Evolutionary conservation across 2,329 filamentous ascomycete species (phyloP), one percentile per base, ranked within the genome.

Genomic region (Ceratocystiopsis minuta): DNA sequence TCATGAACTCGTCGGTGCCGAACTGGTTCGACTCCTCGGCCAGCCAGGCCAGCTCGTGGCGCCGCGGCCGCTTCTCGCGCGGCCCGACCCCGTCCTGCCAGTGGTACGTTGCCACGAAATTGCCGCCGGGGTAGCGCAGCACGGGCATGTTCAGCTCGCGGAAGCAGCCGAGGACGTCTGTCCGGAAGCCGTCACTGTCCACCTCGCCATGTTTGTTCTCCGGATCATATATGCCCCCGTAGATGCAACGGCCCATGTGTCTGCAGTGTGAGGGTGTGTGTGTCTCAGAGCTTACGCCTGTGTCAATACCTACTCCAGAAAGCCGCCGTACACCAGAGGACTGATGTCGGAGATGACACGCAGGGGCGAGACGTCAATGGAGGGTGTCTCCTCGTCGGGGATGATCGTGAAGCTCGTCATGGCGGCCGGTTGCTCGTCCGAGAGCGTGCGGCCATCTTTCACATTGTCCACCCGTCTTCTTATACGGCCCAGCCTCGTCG

Each of bases 231-330:
- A 90, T 80, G 49, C 84, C 83, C 48, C 81, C 81, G 56, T 90
- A 88, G 54, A 90, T 86, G 64, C 83, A 90, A 47, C 83, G 75
- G 52, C 83, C 83, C 82, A 90, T 90, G 59, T 90, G 84, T 28
- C 24, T 28, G 7, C 9, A 10, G 24, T 2, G 7, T 28, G 24
- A 28, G 24, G 2, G 24, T 28, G 24, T 20, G 20, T n/a, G n/a
- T n/a, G n/a, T n/a, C n/a, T n/a, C n/a, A n/a, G n/a, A n/a, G n/a
- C 20, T 7, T 20, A 20, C 4, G 20, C 20, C 20, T 4, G 20
- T 20, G 24, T 28, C 24, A 6, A 28, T 9, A 28, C 24, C 24
- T 28, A 28, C 80, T 90, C 83, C 45, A 78, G 84, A 60, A 90
- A 90, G 12, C 82, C 83, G 43, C 80, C 78, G 67, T 88, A 90